A percentile compares a stretch with the other conserved stretches of the same genome.
Evolutionary conservation across 2,329 filamentous ascomycete species (phyloP).

Genomic region (Exophiala sp.): DNA sequence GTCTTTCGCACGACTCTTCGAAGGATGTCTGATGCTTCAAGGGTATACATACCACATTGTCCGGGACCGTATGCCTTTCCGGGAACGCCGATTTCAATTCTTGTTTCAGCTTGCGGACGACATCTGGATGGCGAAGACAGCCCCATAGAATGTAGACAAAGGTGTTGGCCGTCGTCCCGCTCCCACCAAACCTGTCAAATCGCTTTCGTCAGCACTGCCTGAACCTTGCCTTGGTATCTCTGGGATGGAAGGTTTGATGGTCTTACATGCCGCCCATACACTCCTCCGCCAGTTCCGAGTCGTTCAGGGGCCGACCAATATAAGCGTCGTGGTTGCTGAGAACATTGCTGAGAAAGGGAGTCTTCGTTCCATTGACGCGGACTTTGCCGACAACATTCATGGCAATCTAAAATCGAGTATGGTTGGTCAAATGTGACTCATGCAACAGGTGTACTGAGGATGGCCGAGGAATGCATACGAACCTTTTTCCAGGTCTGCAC

Average conservation of each 20-base stretch:
- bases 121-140: constrained; percentile 1
- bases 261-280: constrained; percentile 16
- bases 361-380: constrained; percentile 4
- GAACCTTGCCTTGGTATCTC: not conserved
- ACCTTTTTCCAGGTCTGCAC: constrained; percentile 6
- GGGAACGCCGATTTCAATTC: constrained; percentile 1
- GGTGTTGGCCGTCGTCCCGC: constrained; percentile 17
- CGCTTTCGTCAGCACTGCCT: not conserved
- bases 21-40: not conserved
- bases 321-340: constrained; percentile 5
- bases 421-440: not conserved
- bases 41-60: constrained; percentile 3
- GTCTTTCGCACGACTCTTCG: not conserved
- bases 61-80: not conserved
- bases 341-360: constrained; percentile 7
- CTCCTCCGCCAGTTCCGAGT: constrained; percentile 14
- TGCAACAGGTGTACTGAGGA: not conserved
- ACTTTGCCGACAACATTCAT: constrained; percentile 1
- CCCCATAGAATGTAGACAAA: constrained; percentile 10
- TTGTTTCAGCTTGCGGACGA: constrained; percentile 4
- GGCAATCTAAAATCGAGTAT: not conserved
- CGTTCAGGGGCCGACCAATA: constrained; percentile 7
- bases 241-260: not conserved
- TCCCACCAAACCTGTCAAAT: constrained; percentile 8
- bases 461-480: not conserved